phyloP scores from a whole-genome alignment of 1,284 basidiomycete species.

The Trichosporon faecale region DNA sequence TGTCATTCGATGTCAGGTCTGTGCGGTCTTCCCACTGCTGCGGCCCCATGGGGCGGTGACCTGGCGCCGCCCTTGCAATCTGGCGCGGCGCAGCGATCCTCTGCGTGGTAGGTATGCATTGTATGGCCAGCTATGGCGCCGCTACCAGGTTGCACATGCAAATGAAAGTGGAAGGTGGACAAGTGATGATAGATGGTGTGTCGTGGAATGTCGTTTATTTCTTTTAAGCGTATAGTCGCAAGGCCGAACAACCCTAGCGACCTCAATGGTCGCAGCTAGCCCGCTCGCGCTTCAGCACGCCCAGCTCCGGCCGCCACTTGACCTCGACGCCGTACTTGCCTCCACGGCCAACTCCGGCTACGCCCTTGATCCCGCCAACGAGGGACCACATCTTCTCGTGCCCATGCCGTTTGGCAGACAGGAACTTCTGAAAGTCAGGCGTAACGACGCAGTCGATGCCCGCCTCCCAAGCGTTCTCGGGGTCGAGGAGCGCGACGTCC shows the following conservation, averaged over 20 bases:
- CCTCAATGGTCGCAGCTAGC: background rate
- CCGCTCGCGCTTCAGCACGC: constrained; percentile 16
- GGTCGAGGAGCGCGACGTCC: constrained; percentile 54
- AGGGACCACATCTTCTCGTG: constrained; percentile 26
- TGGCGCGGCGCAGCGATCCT: background rate
- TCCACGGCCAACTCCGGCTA: constrained; percentile 16
- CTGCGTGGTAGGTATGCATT: background rate
- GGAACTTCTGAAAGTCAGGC: constrained; percentile 27
- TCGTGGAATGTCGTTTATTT: background rate
- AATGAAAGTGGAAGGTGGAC: background rate
- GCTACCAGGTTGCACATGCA: background rate
- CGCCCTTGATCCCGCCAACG: constrained; percentile 28
- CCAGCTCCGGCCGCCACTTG: constrained; percentile 12
- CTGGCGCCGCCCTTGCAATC: background rate
- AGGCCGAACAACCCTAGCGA: background rate
- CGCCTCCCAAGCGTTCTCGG: constrained; percentile 32
- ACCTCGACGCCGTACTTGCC: constrained; percentile 19
- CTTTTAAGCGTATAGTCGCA: background rate
- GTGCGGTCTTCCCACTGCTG: background rate
- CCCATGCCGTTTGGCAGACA: constrained; percentile 7
- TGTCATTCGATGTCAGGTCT: background rate
- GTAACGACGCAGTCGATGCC: constrained; percentile 44
- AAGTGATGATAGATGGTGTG: background rate
- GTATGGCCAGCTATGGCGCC: background rate
- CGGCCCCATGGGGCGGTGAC: background rate